Evolutionary conservation across 2,329 filamentous ascomycete genomes (phyloP), one percentile per base, ranked within the genome.

Genomic region (Teratosphaeria gauchensis): DNA sequence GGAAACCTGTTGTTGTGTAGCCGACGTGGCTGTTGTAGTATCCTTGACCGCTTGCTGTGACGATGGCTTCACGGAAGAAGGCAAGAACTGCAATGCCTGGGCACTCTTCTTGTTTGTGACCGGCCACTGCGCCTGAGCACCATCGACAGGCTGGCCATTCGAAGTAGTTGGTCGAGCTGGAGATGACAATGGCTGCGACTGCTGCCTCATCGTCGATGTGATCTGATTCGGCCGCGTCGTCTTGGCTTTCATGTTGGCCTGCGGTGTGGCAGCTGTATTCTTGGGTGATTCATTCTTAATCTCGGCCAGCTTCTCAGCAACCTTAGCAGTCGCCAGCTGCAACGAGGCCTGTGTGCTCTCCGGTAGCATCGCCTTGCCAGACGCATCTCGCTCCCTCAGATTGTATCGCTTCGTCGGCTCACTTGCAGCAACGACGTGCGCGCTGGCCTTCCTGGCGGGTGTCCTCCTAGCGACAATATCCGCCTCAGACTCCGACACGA

Each of bases 361-460:
- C 24, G 35, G 55, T n/a, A 24, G 4, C 46, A 9, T 51, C 21
- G 5, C 35, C 19, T 21, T 56, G 5, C 53, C 55, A 28, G 48
- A 51, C 6, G 51, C 54, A 53, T 60, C 55, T n/a, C 56, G 55
- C 33, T 51, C 38, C 9, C 59, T 58, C 33, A 56, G n/a, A 38
- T 42, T 51, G 53, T 58, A 58, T 4, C 35, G 51, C 16, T 54
- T 52, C 7, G 7, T 53, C 4, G 58, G 54, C 35, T 52, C 54
- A 33, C 28, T 54, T 24, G 56, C 53, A 14, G 51, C 12, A 9
- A 62, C 58, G 14, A 58, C 46, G 57, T 75, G 73, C 7, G 67
- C 57, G 51, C 72, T 72, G 6, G 72, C 73, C 57, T 71, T 74
- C 30, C 65, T 63, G 12, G 73, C 72, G n/a, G 73, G 72, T 3